A percentile compares a stretch with the other conserved stretches of the same genome.
Evolutionary conservation across 2,329 filamentous ascomycete genomes (phyloP).

Genomic region (Rugonectria rugulosa): DNA sequence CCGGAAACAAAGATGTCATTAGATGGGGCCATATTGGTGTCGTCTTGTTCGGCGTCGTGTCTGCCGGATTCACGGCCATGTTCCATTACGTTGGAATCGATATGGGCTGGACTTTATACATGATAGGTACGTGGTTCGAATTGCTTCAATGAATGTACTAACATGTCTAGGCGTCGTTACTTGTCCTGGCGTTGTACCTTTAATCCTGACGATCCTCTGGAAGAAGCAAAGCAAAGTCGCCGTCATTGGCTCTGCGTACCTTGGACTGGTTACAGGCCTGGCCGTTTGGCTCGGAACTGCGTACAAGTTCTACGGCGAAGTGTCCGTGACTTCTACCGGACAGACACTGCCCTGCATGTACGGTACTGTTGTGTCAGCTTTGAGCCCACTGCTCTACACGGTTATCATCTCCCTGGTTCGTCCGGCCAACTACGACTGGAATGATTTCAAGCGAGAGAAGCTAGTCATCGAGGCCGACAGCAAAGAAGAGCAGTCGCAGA

Average conservation of each 20-base stretch:
- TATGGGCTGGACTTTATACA: constrained; percentile 21
- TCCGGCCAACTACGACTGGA: constrained; percentile 47
- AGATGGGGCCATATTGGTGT: neutral
- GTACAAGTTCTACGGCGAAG: constrained; percentile 50
- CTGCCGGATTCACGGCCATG: constrained; percentile 8
- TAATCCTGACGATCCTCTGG: constrained; percentile 58
- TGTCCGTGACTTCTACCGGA: constrained; percentile 54
- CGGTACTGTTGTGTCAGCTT: constrained; percentile 54
- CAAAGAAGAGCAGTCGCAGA: neutral
- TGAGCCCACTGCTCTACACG: constrained; percentile 49
- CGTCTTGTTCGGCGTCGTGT: constrained; percentile 2
- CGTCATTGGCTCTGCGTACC: constrained; percentile 54
- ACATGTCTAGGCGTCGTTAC: constrained; percentile 10
- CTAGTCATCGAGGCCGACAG: constrained; percentile 10
- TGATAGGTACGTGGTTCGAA: constrained; percentile 2
- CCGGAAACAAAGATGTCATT: constrained; percentile 3
- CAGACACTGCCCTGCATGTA: constrained; percentile 56
- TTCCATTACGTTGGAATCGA: constrained; percentile 10
- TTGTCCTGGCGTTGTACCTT: constrained; percentile 55
- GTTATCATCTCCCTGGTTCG: constrained; percentile 50
- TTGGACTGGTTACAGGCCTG: constrained; percentile 55
- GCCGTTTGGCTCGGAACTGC: constrained; percentile 58
- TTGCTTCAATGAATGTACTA: neutral
- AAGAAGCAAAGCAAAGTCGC: constrained; percentile 52
- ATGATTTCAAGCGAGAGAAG: constrained; percentile 33